Conservation (phyloP, 2,329 filamentous ascomycete species). For the Alternaria angustiovoidea region DNA sequence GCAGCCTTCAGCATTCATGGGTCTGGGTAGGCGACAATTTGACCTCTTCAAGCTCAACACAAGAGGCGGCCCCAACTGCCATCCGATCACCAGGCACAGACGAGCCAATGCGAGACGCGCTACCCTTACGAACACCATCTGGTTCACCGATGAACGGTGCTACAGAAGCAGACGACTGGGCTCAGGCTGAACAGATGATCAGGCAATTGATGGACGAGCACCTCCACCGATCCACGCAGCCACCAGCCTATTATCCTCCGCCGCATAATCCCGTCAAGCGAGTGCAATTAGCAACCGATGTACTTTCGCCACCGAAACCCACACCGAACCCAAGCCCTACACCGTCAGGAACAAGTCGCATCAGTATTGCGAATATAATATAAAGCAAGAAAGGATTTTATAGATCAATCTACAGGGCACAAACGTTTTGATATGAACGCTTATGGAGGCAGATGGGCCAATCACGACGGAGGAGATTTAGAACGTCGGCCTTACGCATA, state of each 20-base stretch:
- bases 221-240: slow-evolving; percentile 41
- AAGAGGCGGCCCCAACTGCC: slow-evolving; percentile 12
- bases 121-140: slow-evolving; percentile 59
- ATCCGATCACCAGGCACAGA: slow-evolving; percentile 29
- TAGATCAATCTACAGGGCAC: not conserved
- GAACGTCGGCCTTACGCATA: not conserved
- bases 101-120: slow-evolving; percentile 49
- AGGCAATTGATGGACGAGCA: slow-evolving; percentile 62
- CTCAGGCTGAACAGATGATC: slow-evolving; percentile 71
- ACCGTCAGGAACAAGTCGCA: slow-evolving; percentile 53
- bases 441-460: not conserved
- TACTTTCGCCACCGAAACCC: slow-evolving; percentile 28
- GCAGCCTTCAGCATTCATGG: slow-evolving; percentile 79
- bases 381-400: slow-evolving; percentile 19
- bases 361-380: slow-evolving; percentile 57
- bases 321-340: slow-evolving; percentile 32
- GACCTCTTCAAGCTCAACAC: slow-evolving; percentile 7
- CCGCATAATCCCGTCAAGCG: slow-evolving; percentile 50
- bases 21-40: slow-evolving; percentile 70
- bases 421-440: not conserved
- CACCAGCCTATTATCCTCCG: slow-evolving; percentile 45
- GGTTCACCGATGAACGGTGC: slow-evolving; percentile 65
- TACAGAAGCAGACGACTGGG: slow-evolving; percentile 83
- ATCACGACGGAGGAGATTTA: not conserved
- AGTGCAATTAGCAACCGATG: slow-evolving; percentile 44